These are phyloP conservation scores for Colletotrichum endophyticum DNA, from an alignment of 2,329 filamentous ascomycete species.

Conservation along the genomic window DNA sequence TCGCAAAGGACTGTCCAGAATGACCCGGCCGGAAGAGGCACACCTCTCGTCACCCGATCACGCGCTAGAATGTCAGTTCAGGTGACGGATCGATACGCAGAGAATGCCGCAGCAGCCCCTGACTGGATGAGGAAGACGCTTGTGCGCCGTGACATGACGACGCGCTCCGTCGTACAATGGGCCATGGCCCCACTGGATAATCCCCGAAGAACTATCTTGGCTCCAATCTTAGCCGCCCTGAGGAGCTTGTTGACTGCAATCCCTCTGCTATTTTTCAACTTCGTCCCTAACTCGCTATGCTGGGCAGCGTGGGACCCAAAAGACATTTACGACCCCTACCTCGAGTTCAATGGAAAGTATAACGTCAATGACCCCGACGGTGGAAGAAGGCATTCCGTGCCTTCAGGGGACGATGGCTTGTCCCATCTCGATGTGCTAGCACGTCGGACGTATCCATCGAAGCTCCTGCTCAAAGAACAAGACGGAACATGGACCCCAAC, in stretches of 20 bases:
- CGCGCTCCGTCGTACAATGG: background rate
- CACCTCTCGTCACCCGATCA: background rate
- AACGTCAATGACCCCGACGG: background rate
- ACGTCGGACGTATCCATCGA: background rate
- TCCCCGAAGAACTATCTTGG: background rate
- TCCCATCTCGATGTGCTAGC: background rate
- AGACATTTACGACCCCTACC: background rate
- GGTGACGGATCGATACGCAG: background rate
- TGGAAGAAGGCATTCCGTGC: background rate
- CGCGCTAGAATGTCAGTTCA: background rate
- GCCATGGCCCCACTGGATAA: background rate
- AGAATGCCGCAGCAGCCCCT: background rate
- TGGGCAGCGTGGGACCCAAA: background rate
- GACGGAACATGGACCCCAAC: background rate
- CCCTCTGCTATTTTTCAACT: background rate
- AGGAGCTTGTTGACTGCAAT: background rate
- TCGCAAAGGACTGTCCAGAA: background rate
- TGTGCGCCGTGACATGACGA: background rate
- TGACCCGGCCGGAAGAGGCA: background rate
- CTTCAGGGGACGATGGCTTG: background rate
- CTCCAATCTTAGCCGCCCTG: background rate
- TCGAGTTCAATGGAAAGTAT: background rate
- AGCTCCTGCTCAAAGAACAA: background rate
- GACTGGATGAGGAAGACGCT: background rate
- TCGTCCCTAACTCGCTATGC: background rate